A percentile compares a stretch with the other conserved stretches of the same genome.
phyloP scores from a whole-genome alignment of 495 filamentous ascomycete species.

The Lasiosphaeria ovina region DNA sequence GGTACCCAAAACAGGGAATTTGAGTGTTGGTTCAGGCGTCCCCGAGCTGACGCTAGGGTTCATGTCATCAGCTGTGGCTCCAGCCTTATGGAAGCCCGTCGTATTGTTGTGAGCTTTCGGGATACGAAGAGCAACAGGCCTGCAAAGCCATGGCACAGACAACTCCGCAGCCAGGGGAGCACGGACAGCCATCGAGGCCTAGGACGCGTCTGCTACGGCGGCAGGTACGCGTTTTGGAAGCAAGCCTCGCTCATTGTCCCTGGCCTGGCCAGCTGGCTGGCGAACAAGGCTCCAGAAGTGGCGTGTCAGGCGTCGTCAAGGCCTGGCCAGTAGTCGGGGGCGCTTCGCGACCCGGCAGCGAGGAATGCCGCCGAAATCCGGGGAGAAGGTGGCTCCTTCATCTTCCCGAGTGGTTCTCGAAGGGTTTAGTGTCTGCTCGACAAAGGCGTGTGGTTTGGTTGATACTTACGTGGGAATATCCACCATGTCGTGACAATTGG shows the following conservation, averaged over 20 bases:
- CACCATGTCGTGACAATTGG: neutral
- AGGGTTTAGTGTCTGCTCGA: neutral
- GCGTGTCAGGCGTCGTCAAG: neutral
- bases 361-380: too few species aligned
- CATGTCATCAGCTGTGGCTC: neutral
- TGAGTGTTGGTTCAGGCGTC: neutral
- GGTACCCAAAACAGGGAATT: neutral
- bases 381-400: too few species aligned
- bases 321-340: too few species aligned
- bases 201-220: neutral
- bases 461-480: slow-evolving; percentile 2
- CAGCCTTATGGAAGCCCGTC: neutral
- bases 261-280: neutral
- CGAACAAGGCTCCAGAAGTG: slow-evolving; percentile 1
- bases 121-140: neutral
- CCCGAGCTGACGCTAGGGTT: neutral
- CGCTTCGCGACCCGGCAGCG: too few species aligned
- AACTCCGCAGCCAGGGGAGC: neutral
- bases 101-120: neutral
- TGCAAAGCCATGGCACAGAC: slow-evolving; percentile 1
- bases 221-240: neutral
- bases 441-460: neutral
- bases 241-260: neutral
- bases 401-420: neutral
- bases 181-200: neutral